Evolutionary conservation across 306 rosid species (phyloP).

Genomic region (Rubus parviflorus): DNA sequence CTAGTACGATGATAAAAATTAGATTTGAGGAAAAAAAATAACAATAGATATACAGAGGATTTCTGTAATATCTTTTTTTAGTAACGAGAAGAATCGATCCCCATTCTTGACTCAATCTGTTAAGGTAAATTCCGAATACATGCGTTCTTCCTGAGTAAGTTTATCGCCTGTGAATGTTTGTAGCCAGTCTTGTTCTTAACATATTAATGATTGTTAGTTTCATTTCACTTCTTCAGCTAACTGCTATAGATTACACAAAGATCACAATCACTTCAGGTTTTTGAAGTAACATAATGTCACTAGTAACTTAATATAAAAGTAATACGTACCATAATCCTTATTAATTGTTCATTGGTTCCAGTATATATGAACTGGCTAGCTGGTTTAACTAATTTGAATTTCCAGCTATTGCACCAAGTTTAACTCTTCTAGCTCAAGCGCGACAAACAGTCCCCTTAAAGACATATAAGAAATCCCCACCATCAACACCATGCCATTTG

Average conservation of each 20-base stretch:
- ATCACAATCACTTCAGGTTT: not conserved
- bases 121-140: no score
- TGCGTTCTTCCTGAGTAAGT: no score
- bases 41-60: not conserved
- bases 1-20: no score
- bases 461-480: slow-evolving; percentile 71
- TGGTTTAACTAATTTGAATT: not conserved
- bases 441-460: slow-evolving; percentile 69
- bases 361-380: not conserved
- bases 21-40: not conserved
- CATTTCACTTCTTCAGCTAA: not conserved
- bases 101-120: not conserved
- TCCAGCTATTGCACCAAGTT: not conserved
- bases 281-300: not conserved
- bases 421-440: slow-evolving; percentile 10
- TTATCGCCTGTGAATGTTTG: no score
- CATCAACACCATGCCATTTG: slow-evolving; percentile 83
- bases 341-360: not conserved
- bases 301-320: not conserved
- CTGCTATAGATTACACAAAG: no score
- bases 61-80: not conserved
- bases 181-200: no score
- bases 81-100: not conserved
- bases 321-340: not conserved
- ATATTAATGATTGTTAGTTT: not conserved